A percentile compares a stretch with the other conserved stretches of the same genome.
These are phyloP conservation scores for Patellifolia procumbens DNA, from an alignment of 179 eudicot genomes.

Conservation along the genomic window DNA sequence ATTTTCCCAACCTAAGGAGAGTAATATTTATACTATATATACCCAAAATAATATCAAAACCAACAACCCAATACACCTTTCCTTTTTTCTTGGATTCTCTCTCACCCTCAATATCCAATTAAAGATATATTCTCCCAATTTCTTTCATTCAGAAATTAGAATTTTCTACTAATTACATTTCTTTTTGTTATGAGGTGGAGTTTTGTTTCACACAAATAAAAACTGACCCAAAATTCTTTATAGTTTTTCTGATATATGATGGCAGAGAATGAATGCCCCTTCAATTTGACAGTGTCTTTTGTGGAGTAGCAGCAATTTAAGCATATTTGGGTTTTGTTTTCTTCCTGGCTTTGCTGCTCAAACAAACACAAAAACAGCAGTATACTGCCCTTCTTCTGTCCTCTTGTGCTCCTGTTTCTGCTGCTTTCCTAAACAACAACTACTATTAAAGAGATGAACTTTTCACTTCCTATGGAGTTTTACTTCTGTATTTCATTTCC, in stretches of 20 bases:
- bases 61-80: constrained; percentile 27
- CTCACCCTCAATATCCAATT: constrained; percentile 16
- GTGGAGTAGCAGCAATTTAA: constrained; percentile 21
- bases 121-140: constrained; percentile 10
- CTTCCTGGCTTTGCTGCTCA: constrained; percentile 15
- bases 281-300: constrained; percentile 17
- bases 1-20: constrained; percentile 5
- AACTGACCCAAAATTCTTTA: not conserved
- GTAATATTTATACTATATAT: constrained; percentile 20
- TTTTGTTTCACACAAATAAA: constrained; percentile 15
- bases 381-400: not conserved
- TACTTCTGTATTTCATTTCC: not conserved
- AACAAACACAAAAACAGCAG: constrained; percentile 19
- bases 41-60: constrained; percentile 28
- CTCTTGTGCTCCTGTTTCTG: not conserved
- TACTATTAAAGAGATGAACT: constrained; percentile 16
- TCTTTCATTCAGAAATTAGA: constrained; percentile 19
- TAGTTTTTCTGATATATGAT: not conserved
- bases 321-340: constrained; percentile 23
- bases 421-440: constrained; percentile 6
- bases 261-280: constrained; percentile 21
- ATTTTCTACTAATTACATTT: constrained; percentile 22
- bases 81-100: constrained; percentile 42
- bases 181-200: constrained; percentile 17
- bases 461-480: constrained; percentile 18